Conservation (phyloP, 345 rosid genomes). For the Linum tenue region DNA sequence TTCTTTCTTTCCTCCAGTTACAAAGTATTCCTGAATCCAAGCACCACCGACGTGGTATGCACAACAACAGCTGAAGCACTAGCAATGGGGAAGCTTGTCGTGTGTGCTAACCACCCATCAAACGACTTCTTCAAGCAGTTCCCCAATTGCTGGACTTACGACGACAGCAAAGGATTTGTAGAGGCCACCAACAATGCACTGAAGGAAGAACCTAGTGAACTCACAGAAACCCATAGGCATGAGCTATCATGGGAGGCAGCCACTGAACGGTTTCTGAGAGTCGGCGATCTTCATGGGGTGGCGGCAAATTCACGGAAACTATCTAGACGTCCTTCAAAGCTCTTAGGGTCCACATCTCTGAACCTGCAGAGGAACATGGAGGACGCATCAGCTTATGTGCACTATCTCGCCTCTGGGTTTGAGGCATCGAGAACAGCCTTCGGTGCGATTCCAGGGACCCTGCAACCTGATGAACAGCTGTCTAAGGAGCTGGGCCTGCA, state of each 20-base stretch:
- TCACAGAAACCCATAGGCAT: constrained; percentile 56
- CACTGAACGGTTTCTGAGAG: constrained; percentile 60
- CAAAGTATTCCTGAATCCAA: constrained; percentile 90
- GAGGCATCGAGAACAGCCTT: constrained; percentile 68
- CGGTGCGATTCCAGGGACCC: constrained; percentile 76
- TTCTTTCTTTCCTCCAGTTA: constrained; percentile 41
- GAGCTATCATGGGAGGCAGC: constrained; percentile 91
- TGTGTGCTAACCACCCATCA: constrained; percentile 40
- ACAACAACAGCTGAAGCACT: constrained; percentile 96
- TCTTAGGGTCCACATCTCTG: constrained; percentile 44
- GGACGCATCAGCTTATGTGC: constrained; percentile 65
- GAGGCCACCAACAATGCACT: constrained; percentile 51
- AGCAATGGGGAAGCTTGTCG: constrained; percentile 87
- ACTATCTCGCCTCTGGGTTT: constrained; percentile 54
- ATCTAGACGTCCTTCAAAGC: constrained; percentile 17
- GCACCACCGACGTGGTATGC: constrained; percentile 97
- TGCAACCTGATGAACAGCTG: constrained; percentile 75
- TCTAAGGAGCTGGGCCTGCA: constrained; percentile 68
- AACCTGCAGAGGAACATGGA: constrained; percentile 40
- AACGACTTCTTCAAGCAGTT: constrained; percentile 55
- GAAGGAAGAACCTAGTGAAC: constrained; percentile 51
- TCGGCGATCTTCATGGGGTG: constrained; percentile 28
- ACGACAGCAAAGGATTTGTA: constrained; percentile 42
- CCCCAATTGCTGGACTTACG: constrained; percentile 60
- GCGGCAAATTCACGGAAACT: constrained; percentile 1